Evolutionary conservation across 1,284 basidiomycete species (phyloP), one percentile per base, ranked within the genome.

Genomic region (Wolfiporia cocos): DNA sequence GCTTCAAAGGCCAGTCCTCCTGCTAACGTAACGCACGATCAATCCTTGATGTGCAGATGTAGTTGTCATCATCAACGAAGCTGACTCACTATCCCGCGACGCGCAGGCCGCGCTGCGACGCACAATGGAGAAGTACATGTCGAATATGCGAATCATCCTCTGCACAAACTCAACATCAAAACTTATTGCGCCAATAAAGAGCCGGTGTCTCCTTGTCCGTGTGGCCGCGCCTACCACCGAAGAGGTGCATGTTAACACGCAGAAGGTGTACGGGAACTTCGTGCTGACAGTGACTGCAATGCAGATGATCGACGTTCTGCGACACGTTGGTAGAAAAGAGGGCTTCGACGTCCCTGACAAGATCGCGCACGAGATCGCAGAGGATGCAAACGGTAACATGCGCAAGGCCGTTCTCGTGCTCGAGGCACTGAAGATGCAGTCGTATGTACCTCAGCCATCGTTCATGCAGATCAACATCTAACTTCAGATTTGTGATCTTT

Each of bases 121-220:
- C 45, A 99, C 95, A 2, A 99, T 99, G 95, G 95, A 99, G 58
- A 95, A 98, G 65, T 99, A 97, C 71, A 98, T 97, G 89, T 83
- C 82, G 37, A 99, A 98, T 63, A 78, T 99, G 77, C 83, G 96
- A 35, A 82, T 99, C 51, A 95, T 99, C 55, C 78, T 99, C 10
- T 98, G 95, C 62, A 92, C 95, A n/a, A 96, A 92, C 64, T 94
- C 90, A 60, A 98, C 96, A 2, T 90, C 88, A 59, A 88, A 89
- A 54, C 87, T 99, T 49, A 99, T 99, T 58, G 93, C 93, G 1
- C 96, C 95, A 2, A 99, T 99, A 61, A 86, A 92, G 60, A 92
- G 87, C 70, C 81, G 95, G 41, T 99, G 96, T 68, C 71, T 99
- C 34, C 74, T 99, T 28, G 78, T 99, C 54, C 80, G 95, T 35